These are phyloP conservation scores for Aspergillus eucalypticola DNA, from an alignment of 2,329 filamentous ascomycete genomes.

Conservation along the genomic window DNA sequence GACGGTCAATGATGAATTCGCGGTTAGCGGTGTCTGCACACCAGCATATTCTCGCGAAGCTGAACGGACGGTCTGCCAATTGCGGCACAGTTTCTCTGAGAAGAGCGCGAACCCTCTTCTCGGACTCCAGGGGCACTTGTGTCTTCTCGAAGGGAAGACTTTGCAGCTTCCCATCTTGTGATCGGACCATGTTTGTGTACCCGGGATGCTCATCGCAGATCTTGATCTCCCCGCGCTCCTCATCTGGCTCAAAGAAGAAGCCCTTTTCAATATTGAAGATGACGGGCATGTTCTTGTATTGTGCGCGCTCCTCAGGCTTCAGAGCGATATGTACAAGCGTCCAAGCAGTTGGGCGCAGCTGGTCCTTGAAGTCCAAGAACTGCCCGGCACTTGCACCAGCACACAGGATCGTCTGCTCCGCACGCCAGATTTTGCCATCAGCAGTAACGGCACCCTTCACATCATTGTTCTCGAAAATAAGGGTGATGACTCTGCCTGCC, in stretches of 20 bases:
- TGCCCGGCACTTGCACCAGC: slow-evolving; percentile 46
- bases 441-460: slow-evolving; percentile 43
- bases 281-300: slow-evolving; percentile 47
- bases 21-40: slow-evolving; percentile 58
- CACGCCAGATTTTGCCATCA: slow-evolving; percentile 39
- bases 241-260: slow-evolving; percentile 53
- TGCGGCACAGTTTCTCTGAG: slow-evolving; percentile 56
- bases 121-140: slow-evolving; percentile 48
- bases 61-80: slow-evolving; percentile 51
- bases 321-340: slow-evolving; percentile 50
- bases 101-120: slow-evolving; percentile 50
- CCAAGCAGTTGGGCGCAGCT: slow-evolving; percentile 50
- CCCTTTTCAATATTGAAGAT: slow-evolving; percentile 51
- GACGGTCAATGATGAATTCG: slow-evolving; percentile 53
- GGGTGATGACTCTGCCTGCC: slow-evolving; percentile 38
- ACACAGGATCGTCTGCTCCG: slow-evolving; percentile 44
- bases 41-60: slow-evolving; percentile 58
- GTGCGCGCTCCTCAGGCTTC: slow-evolving; percentile 41
- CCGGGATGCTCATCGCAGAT: slow-evolving; percentile 57
- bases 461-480: slow-evolving; percentile 40
- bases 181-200: slow-evolving; percentile 50
- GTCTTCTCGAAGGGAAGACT: slow-evolving; percentile 48
- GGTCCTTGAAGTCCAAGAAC: slow-evolving; percentile 48
- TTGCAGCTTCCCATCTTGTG: slow-evolving; percentile 26
- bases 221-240: slow-evolving; percentile 40